Evolutionary conservation across 352 stramenopile genomes (phyloP), one percentile per base, ranked within the genome.

Genomic region (Globisporangium cystogenes): DNA sequence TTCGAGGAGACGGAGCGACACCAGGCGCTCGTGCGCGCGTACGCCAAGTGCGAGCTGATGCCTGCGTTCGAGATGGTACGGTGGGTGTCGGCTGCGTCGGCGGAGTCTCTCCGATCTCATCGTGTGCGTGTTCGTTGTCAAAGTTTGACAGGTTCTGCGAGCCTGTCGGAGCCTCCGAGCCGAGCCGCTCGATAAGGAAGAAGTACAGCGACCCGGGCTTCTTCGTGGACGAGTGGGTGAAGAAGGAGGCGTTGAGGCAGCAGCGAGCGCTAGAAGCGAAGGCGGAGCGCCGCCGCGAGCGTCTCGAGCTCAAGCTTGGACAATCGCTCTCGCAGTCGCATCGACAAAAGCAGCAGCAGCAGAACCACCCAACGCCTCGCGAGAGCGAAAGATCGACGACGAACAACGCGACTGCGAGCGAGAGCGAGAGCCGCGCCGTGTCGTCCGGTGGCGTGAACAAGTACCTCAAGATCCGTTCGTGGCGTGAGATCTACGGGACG

Each of bases 171-270:
- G 6, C 12, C 18, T 3, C 16, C 7, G 16, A n/a, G 26, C 14
- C 14, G 15, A 37, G 7, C 10, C 53, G 64, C 24, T 70, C 62
- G 11, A 51, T 60, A 11, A 49, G 63, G 11, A 80, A 77, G 51
- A 84, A 85, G 42, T 87, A 82, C 59, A 82, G 67, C 48, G 53
- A 87, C 31, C 76, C 76, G 7, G 62, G 65, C 7, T 85, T 85
- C 44, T 82, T 83, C 58, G 63, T 74, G 45, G 70, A 81, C 8
- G 76, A 87, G 46, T 85, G 73, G 76, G 65, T 80, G 46, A 71
- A 75, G 29, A 65, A 68, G 14, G 71, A 85, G 47, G 60, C 58
- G 16, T 60, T 48, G 12, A 39, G 60, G 11, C 65, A 78, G 18
- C 63, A 78, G 46, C 47, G 45, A 43, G 64, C 59, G n/a, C 42